Base-by-base conservation (phyloP, 495 filamentous ascomycete genomes). In the Hypoxylon crocopeplum region DNA sequence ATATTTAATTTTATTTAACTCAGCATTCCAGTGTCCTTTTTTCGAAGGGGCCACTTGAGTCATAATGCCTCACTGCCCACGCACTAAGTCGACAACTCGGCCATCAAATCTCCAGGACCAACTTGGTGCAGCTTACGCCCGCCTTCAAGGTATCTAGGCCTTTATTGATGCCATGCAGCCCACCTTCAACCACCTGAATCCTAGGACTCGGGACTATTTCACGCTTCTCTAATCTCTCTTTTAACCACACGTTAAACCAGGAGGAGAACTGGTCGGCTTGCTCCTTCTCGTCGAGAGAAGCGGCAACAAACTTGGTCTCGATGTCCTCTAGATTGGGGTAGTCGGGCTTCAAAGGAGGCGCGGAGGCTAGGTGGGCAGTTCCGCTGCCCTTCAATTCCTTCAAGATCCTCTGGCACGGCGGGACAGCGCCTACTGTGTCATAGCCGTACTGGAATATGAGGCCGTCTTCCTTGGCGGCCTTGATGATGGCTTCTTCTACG, bases 141-240 rank as follows among this genome's bases (percentile, higher is more conserved):
- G 19, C 58, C 19, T 48, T 66, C 39, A 81, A 34, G 16, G 41
- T 44, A 48, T 82, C 77, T 53, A 82, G 71, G 17, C 68, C 80
- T 30, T 65, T 62, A 66, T 80, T 76, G 5, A 79, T 69, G 38
- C 70, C 63, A 30, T 58, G 69, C 50, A 83, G 56, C 0, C 80
- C 79, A 29, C 74, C 75, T 20, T 71, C 77, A 5, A 83, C 65
- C 2, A 82, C 67, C 25, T 55, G 64, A 13, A 75, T 62, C 59
- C 72, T 66, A 17, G 81, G 79, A 64, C 73, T 80, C 15, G 80
- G 78, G 32, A 71, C 72, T 38, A 82, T 69, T 7, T 62, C 56
- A 12, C 70, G 71, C 5, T 67, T 77, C 39, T 58, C 71, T 59
- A 83, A 48, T 22, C 70, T 73, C 36, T 73, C 69, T 66, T 62